Evolutionary conservation across 176 grass and related monocot species (phyloP).

Genomic region (Oryza rufipogon): DNA sequence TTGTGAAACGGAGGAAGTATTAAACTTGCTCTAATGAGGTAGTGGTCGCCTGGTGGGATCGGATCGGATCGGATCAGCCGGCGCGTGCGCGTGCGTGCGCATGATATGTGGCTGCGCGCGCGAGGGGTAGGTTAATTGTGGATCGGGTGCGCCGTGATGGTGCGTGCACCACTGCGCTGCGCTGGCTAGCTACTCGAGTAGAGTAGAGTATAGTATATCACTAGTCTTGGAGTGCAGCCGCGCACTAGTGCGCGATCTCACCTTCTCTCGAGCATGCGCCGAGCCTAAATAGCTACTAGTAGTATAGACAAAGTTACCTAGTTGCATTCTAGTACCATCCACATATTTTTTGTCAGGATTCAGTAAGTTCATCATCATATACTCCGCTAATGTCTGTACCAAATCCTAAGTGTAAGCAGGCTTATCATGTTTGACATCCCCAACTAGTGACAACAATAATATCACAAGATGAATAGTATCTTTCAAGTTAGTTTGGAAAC

Average conservation of each 20-base stretch:
- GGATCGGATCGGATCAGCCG: no score
- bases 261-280: neutral
- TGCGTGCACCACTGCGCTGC: neutral
- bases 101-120: neutral
- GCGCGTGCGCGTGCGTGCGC: neutral
- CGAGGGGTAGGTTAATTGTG: neutral
- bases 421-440: conserved; percentile 13
- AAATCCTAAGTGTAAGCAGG: neutral
- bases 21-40: no score
- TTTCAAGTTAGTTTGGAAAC: conserved; percentile 8
- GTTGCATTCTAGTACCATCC: conserved; percentile 29
- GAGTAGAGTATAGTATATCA: no score
- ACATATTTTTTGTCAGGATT: conserved; percentile 35
- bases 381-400: conserved; percentile 5
- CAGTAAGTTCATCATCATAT: conserved; percentile 27
- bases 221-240: neutral
- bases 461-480: neutral
- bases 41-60: no score
- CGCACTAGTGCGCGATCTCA: neutral
- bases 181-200: neutral
- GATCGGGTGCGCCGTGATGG: neutral
- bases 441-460: neutral
- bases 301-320: conserved; percentile 34
- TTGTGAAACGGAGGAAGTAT: no score
- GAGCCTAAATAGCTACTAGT: no score